A percentile compares a stretch with the other conserved stretches of the same genome.
These are phyloP conservation scores for Firmiana major DNA, from an alignment of 345 rosid species.

Conservation along the genomic window DNA sequence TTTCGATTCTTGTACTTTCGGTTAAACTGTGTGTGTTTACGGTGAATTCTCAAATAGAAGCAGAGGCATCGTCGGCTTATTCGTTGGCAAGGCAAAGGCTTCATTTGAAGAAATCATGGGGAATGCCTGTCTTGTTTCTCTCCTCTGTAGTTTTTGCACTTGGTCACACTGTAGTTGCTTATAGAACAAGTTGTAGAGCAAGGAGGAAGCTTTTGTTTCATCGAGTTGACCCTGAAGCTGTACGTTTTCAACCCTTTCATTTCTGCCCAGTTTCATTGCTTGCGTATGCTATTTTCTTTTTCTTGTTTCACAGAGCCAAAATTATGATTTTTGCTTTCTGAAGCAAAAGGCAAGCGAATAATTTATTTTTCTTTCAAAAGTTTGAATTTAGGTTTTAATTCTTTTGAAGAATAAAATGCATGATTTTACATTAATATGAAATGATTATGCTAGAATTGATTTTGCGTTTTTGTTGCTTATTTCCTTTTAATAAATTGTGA, in stretches of 20 bases:
- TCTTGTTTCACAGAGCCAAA: background rate
- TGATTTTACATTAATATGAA: too few species aligned
- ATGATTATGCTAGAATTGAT: too few species aligned
- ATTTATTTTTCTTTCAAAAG: too few species aligned
- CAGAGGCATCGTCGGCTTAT: slow-evolving; percentile 44
- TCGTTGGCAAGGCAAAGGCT: slow-evolving; percentile 68
- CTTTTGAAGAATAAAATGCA: too few species aligned
- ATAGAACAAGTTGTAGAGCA: slow-evolving; percentile 91
- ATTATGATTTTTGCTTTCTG: background rate
- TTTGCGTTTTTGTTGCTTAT: too few species aligned
- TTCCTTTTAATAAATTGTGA: too few species aligned
- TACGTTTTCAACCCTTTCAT: slow-evolving; percentile 28
- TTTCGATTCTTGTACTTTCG: slow-evolving; percentile 67
- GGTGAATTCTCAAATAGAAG: slow-evolving; percentile 66
- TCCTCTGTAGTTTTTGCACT: slow-evolving; percentile 90
- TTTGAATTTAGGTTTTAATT: too few species aligned
- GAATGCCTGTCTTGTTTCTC: slow-evolving; percentile 95
- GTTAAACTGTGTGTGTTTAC: slow-evolving; percentile 83
- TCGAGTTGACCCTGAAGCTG: slow-evolving; percentile 79
- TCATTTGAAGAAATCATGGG: slow-evolving; percentile 94
- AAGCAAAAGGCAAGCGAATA: background rate
- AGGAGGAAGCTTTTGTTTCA: slow-evolving; percentile 83
- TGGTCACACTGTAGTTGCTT: slow-evolving; percentile 86
- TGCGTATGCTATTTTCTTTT: too few species aligned
- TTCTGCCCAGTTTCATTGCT: background rate